Evolutionary conservation across 2,329 filamentous ascomycete species (phyloP).

Genomic region (Teratosphaeria gauchensis): DNA sequence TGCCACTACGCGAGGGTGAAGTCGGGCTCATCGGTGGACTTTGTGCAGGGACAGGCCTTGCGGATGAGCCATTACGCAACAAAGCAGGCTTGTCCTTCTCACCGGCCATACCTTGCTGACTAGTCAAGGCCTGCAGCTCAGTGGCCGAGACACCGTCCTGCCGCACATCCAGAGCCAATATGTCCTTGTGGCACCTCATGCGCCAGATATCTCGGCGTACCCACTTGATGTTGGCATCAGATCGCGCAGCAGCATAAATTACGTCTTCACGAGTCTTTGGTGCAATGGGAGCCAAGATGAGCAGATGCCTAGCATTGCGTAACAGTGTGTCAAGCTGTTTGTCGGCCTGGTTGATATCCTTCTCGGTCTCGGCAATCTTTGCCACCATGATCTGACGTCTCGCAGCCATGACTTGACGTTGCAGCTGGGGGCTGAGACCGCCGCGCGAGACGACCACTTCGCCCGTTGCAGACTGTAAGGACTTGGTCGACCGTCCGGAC

Average conservation of each 20-base stretch:
- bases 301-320: conserved; percentile 80
- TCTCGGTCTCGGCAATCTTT: conserved; percentile 74
- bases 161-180: conserved; percentile 73
- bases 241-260: conserved; percentile 70
- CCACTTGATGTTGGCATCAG: conserved; percentile 88
- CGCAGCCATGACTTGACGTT: conserved; percentile 74
- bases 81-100: conserved; percentile 18
- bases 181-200: conserved; percentile 80
- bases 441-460: conserved; percentile 56
- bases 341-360: conserved; percentile 62
- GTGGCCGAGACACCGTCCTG: conserved; percentile 49
- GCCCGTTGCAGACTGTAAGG: conserved; percentile 59
- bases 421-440: conserved; percentile 53
- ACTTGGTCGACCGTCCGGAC: conserved; percentile 36
- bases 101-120: conserved; percentile 5
- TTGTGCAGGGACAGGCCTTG: conserved; percentile 3
- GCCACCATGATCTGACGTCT: conserved; percentile 72
- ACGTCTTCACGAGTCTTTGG: conserved; percentile 81
- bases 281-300: conserved; percentile 81
- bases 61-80: conserved; percentile 11
- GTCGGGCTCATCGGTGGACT: conserved; percentile 19
- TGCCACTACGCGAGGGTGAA: conserved; percentile 5
- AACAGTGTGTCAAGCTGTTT: conserved; percentile 75
- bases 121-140: conserved; percentile 10
- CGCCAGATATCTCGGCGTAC: conserved; percentile 89